These are phyloP conservation scores for Colletotrichum sp. DNA, from an alignment of 2,329 filamentous ascomycete species.

Conservation along the genomic window DNA sequence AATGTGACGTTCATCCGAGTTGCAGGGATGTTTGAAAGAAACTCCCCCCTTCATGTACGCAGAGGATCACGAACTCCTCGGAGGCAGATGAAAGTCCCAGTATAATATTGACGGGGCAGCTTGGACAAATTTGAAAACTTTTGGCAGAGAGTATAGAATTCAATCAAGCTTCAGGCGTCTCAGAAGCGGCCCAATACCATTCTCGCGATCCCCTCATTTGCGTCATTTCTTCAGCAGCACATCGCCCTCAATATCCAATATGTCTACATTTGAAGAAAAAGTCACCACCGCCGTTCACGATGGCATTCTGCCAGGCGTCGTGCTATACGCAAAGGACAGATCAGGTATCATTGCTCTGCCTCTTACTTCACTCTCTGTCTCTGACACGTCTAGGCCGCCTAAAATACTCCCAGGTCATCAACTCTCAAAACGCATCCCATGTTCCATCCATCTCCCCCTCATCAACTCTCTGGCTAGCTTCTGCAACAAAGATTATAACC, in stretches of 20 bases:
- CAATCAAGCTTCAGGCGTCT: not conserved
- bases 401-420: constrained; percentile 3
- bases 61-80: not conserved
- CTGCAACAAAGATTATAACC: constrained; percentile 50
- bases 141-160: not conserved
- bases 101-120: not conserved
- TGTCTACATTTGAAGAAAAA: not conserved
- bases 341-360: not conserved
- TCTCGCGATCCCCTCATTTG: not conserved
- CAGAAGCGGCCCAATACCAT: not conserved
- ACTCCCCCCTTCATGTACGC: not conserved
- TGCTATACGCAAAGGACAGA: constrained; percentile 8
- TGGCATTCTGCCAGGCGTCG: not conserved
- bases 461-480: constrained; percentile 34
- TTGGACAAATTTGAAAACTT: not conserved
- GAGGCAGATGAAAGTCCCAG: not conserved
- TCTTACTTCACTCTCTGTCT: not conserved
- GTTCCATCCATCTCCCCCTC: not conserved
- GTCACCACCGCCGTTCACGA: not conserved
- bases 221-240: not conserved
- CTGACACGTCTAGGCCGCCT: not conserved
- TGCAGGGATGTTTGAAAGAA: not conserved
- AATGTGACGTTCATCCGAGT: not conserved
- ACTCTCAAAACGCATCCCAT: not conserved
- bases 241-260: not conserved